Base-by-base conservation (phyloP, 1,284 basidiomycete genomes). In the Takashimella tepidaria region DNA sequence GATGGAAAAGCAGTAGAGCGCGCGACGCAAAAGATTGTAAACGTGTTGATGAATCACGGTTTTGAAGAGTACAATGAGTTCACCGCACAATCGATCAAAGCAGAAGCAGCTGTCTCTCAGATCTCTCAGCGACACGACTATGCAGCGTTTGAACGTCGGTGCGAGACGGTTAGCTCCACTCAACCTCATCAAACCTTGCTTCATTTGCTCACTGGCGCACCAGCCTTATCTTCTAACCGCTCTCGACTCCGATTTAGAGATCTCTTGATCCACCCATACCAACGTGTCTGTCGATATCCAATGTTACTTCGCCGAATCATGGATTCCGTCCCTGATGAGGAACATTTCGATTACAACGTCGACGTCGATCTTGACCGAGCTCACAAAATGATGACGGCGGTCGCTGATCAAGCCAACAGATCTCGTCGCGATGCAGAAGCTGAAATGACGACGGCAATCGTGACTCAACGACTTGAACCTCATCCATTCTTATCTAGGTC, bases 221-320 rank as follows among this genome's bases (percentile, higher is more conserved):
- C 59, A 27, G 19, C 52, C 12, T 41, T 63, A 16, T 53, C 56
- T 10, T 45, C 64, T 16, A 54, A 57, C 37, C 61, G 69, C 10
- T 64, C 63, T 10, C 65, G 74, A n/a, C 60, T 76, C 8, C 71
- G 72, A 45, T 81, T 92, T 47, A 78, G 83, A 61, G 90, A 93
- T 74, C 88, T 90, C 68, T 79, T 93, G 74, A 92, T 93, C 75
- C 89, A 89, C 70, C 90, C 90, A 5, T 81, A 92, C 19, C 90
- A 93, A 73, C 79, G 90, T 41, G 85, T 93, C 45, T 93, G 91
- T 80, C 89, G 87, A 64, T 97, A 97, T 69, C 90, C 91, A 8
- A 80, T 96, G 42, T 80, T 97, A 12, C 82, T 97, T 37, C 50
- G 53, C 24, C 31, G 31, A 8, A 37, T 37, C 31, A 37, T 37